Evolutionary conservation across 169 alveolate species (phyloP).

Genomic region (Plasmodium knowlesi): DNA sequence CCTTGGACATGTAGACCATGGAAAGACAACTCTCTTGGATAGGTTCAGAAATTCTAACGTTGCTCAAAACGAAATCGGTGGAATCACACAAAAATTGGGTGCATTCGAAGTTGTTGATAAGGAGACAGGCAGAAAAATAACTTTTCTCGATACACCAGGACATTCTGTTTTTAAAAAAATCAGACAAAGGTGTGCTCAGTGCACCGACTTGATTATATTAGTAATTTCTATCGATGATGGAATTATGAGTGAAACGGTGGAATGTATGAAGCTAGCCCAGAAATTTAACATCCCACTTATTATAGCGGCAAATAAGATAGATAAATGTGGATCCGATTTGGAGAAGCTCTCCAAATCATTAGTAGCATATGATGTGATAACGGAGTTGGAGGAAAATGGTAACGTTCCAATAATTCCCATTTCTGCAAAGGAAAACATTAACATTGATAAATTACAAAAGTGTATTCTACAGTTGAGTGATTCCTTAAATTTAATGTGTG

Average conservation of each 20-base stretch:
- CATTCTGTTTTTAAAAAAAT: conserved; percentile 94
- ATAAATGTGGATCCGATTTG: conserved; percentile 73
- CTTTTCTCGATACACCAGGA: conserved; percentile 97
- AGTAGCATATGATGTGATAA: conserved; percentile 80
- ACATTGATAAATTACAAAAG: conserved; percentile 84
- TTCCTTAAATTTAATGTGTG: conserved; percentile 81
- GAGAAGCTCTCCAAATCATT: conserved; percentile 78
- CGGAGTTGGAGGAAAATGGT: conserved; percentile 79
- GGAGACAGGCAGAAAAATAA: conserved; percentile 81
- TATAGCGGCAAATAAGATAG: conserved; percentile 94
- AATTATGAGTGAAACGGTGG: conserved; percentile 94
- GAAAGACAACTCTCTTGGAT: conserved; percentile 96
- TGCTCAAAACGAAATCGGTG: conserved; percentile 90
- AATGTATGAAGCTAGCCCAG: conserved; percentile 88
- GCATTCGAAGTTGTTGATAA: conserved; percentile 91
- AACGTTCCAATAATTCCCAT: conserved; percentile 88
- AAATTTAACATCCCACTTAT: conserved; percentile 84
- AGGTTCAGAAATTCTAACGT: conserved; percentile 80
- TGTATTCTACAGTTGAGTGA: conserved; percentile 83
- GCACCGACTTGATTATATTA: conserved; percentile 94
- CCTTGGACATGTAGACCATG: conserved; percentile 98
- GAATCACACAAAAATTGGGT: conserved; percentile 94
- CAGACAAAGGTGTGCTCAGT: conserved; percentile 94
- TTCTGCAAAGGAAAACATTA: conserved; percentile 87
- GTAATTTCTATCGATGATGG: conserved; percentile 97